Evolutionary conservation across 805 yeast genomes (phyloP).

Genomic region (Candida yuanshanica): DNA sequence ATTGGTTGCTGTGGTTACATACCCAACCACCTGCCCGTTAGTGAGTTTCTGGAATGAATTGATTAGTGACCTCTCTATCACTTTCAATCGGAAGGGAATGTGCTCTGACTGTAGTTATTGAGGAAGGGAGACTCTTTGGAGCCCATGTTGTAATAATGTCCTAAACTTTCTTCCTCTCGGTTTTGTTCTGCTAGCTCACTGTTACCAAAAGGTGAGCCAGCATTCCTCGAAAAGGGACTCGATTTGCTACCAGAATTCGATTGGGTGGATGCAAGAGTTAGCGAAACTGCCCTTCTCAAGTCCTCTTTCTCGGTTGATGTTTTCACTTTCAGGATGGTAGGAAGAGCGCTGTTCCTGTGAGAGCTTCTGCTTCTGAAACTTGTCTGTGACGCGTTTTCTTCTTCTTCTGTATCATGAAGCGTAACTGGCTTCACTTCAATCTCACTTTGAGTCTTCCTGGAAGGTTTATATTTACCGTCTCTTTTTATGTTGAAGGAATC

Average conservation of each 20-base stretch:
- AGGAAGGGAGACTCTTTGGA: constrained; percentile 13
- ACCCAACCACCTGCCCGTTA: too few relatives aligned
- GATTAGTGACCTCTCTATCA: too few relatives aligned
- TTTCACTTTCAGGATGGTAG: neutral
- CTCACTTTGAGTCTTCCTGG: too few relatives aligned
- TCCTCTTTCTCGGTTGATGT: neutral
- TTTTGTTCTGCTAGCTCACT: neutral
- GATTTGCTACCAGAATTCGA: too few relatives aligned
- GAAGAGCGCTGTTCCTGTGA: too few relatives aligned
- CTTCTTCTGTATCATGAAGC: too few relatives aligned
- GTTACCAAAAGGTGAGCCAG: constrained; percentile 13
- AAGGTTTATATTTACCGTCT: too few relatives aligned
- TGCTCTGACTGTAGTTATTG: neutral
- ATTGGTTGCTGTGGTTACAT: neutral
- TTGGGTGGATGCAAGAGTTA: too few relatives aligned
- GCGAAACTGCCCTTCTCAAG: neutral
- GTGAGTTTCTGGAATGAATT: too few relatives aligned
- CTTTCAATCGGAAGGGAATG: neutral
- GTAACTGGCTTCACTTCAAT: neutral
- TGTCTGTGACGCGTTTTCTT: too few relatives aligned
- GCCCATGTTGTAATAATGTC: constrained; percentile 16
- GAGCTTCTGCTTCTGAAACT: too few relatives aligned
- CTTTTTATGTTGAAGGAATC: too few relatives aligned
- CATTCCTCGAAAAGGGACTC: constrained; percentile 11
- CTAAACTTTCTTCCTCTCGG: neutral